Evolutionary conservation across 306 rosid genomes (phyloP), one percentile per base, ranked within the genome.

Genomic region (Biancaea sappan): DNA sequence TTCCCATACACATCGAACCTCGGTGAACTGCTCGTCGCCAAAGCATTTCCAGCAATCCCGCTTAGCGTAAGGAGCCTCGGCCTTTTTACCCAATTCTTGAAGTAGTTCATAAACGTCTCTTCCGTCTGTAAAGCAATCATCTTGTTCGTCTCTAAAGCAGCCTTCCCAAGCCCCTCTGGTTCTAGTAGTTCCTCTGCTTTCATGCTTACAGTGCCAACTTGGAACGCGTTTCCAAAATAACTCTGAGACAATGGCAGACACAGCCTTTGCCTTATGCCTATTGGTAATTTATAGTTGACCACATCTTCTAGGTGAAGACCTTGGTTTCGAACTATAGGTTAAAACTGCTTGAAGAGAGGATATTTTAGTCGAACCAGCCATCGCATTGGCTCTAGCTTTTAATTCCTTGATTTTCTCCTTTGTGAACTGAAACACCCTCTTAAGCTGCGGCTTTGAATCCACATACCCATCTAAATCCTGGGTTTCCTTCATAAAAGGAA

Each of bases 281-380:
- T 59, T 6, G 32, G 12, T 0, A 81, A 12, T 14, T 1, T 28
- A 41, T 69, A 84, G 16, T 12, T 5, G 3, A 67, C 71, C 7
- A 61, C 70, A 10, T 73, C 68, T 34, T 80, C 35, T 12, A 44
- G 69, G 10, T 40, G 26, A 19, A 77, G 44, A 7, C 14, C 15
- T 12, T 63, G 52, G 29, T 28, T 31, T 0, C 83, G 85, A 6
- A 61, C 66, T 11, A 81, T 5, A 18, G 62, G 79, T 76, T 11
- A 68, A 12, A 22, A 84, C 32, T 4, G 82, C 77, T 64, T 84
- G 87, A 28, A 80, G 28, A 1, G 87, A 83, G 8, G 86, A 79
- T 47, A 83, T 58, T 12, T 40, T 71, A 3, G 34, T 21, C 4
- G 54, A 35, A 10, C 57, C 24, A 7, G 28, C 72, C 19, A 80